phyloP scores from a whole-genome alignment of 2,329 filamentous ascomycete species.

The Didymella segeticola region DNA sequence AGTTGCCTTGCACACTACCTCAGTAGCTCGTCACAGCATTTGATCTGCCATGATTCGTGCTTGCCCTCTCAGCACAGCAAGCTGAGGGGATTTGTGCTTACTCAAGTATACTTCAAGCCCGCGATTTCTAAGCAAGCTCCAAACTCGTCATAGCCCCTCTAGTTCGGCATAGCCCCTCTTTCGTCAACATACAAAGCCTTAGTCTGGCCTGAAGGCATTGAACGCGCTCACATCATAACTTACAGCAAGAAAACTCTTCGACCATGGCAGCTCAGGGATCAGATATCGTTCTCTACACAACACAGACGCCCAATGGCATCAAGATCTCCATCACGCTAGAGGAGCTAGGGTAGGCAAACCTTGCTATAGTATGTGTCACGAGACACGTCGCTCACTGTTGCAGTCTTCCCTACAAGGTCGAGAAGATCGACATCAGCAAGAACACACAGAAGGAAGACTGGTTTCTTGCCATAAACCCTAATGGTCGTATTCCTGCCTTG shows the following conservation, averaged over 20 bases:
- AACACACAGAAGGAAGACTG: constrained; percentile 84
- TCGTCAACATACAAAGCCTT: constrained; percentile 14
- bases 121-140: constrained; percentile 36
- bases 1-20: too few relatives aligned
- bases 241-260: background rate
- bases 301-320: constrained; percentile 85
- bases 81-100: background rate
- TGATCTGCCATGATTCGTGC: too few relatives aligned
- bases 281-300: constrained; percentile 82
- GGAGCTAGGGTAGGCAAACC: constrained; percentile 67
- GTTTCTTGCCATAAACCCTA: constrained; percentile 92
- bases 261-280: constrained; percentile 49
- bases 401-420: constrained; percentile 75
- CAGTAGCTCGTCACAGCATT: too few relatives aligned
- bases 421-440: constrained; percentile 73
- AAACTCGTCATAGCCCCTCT: constrained; percentile 39
- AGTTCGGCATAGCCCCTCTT: constrained; percentile 26
- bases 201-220: background rate
- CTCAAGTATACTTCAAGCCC: background rate
- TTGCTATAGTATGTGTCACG: background rate
- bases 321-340: constrained; percentile 88
- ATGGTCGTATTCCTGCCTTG: constrained; percentile 87
- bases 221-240: background rate
- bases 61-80: background rate
- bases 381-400: background rate